Evolutionary conservation across 371 early-diverging fungal genomes (phyloP).

Genomic region (Dentiscutata heterogama): DNA sequence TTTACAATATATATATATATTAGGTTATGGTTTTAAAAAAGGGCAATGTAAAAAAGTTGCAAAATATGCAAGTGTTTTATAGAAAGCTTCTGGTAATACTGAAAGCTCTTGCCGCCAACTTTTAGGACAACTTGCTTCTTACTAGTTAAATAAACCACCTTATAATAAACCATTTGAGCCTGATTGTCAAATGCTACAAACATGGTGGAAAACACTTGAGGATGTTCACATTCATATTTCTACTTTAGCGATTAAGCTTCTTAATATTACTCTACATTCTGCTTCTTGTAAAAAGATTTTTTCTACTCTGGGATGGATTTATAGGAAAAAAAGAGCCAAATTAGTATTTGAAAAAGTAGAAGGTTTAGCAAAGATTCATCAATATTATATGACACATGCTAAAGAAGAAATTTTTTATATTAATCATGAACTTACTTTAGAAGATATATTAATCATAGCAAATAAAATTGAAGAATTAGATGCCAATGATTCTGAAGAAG

Average conservation of each 20-base stretch:
- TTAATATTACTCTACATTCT: background rate
- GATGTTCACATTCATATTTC: background rate
- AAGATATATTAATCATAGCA: no score
- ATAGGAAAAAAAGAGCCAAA: background rate
- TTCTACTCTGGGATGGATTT: background rate
- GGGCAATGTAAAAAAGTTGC: constrained; percentile 1
- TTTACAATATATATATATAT: background rate
- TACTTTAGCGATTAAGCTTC: background rate
- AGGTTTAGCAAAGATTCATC: no score
- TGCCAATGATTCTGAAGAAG: no score
- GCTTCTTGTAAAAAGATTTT: constrained; percentile 4
- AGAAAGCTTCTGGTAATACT: background rate
- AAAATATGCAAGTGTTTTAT: background rate
- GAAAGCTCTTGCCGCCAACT: background rate
- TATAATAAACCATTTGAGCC: background rate
- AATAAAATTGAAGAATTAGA: no score
- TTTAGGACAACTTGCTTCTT: background rate
- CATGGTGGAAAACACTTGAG: background rate
- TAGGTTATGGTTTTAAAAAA: background rate
- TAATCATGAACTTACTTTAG: no score
- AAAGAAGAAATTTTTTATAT: no score
- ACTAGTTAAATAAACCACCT: background rate
- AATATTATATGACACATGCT: no score
- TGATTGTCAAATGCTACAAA: background rate
- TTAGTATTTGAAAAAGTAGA: no score